These are phyloP conservation scores for Tuber aestivum DNA, from an alignment of 495 filamentous ascomycete species.

Conservation along the genomic window DNA sequence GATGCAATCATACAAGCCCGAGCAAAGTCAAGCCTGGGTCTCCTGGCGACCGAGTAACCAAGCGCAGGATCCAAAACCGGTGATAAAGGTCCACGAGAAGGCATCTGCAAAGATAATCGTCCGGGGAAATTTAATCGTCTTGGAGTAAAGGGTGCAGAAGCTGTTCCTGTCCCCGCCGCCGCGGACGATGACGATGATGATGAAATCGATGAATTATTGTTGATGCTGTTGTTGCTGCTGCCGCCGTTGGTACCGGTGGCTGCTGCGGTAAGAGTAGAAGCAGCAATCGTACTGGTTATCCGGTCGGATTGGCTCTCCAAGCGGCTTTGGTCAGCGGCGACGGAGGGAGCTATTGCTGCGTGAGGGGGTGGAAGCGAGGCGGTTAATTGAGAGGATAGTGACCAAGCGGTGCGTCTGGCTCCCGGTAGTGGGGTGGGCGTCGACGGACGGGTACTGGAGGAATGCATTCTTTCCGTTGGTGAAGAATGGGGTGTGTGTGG, in stretches of 20 bases:
- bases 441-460: slow-evolving; percentile 9
- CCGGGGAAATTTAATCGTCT: slow-evolving; percentile 37
- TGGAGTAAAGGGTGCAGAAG: slow-evolving; percentile 39
- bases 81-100: slow-evolving; percentile 37
- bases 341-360: slow-evolving; percentile 12
- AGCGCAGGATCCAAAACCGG: slow-evolving; percentile 41
- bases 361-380: slow-evolving; percentile 14
- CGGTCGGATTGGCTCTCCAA: slow-evolving; percentile 1
- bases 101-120: slow-evolving; percentile 42
- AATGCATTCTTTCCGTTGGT: slow-evolving; percentile 28
- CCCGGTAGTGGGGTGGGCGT: slow-evolving; percentile 15
- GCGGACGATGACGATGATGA: slow-evolving; percentile 12
- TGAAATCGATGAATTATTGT: background rate
- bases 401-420: slow-evolving; percentile 24
- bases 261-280: background rate
- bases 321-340: slow-evolving; percentile 10
- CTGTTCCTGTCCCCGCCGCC: background rate
- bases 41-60: slow-evolving; percentile 40
- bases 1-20: slow-evolving; percentile 32
- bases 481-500: background rate
- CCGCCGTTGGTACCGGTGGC: slow-evolving; percentile 8
- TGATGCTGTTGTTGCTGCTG: slow-evolving; percentile 11
- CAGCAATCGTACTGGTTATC: background rate
- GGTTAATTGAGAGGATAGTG: slow-evolving; percentile 36
- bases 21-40: slow-evolving; percentile 41